Conservation (phyloP, 192 early-diverging fungal species). For the Backusella parvicylindrica region DNA sequence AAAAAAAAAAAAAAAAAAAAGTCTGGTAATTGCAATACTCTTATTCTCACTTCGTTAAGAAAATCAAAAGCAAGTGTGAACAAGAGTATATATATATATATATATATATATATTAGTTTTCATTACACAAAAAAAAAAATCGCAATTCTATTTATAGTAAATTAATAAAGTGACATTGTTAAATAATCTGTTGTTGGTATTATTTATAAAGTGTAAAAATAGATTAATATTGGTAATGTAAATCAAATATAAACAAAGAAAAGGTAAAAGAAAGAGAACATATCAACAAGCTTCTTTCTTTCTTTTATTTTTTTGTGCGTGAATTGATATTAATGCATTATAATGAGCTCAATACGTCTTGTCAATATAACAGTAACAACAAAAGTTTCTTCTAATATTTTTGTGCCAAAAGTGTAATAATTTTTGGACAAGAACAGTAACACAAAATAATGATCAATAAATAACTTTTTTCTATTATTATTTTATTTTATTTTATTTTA, state of each 20-base stretch:
- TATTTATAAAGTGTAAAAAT: background rate
- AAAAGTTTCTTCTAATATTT: background rate
- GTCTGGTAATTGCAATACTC: too few relatives aligned
- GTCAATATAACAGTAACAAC: background rate
- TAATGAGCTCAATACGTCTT: background rate
- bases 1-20: too few relatives aligned
- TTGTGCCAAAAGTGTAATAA: background rate
- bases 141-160: background rate
- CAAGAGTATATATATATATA: too few relatives aligned
- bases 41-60: too few relatives aligned
- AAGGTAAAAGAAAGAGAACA: background rate
- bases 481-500: background rate
- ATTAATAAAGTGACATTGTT: background rate
- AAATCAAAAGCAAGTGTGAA: too few relatives aligned
- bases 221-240: background rate
- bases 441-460: slow-evolving; percentile 1
- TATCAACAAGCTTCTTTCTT: background rate
- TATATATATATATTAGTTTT: background rate
- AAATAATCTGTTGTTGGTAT: background rate
- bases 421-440: background rate
- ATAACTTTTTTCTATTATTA: background rate
- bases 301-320: background rate
- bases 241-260: background rate
- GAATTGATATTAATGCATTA: background rate
- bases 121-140: background rate